Conservation (phyloP, 176 grass and related monocot species). For the Cymbopogon citratus region DNA sequence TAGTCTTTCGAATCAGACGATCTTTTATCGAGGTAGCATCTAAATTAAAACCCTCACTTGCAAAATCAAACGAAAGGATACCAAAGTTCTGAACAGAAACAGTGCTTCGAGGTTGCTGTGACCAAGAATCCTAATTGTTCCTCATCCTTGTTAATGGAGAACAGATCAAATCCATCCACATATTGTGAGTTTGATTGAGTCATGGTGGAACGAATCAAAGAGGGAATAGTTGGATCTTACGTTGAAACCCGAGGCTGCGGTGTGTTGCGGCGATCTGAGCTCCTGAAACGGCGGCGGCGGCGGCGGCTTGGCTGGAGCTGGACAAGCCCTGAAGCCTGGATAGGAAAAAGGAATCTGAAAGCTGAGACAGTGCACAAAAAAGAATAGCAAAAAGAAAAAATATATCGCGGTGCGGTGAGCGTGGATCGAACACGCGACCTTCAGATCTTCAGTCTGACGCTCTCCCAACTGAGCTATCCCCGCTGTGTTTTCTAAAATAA, state of each 20-base stretch:
- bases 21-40: neutral
- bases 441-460: conserved; percentile 99
- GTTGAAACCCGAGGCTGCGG: too few species aligned
- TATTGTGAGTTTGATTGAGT: too few species aligned
- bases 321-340: neutral
- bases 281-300: neutral
- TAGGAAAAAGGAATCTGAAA: neutral
- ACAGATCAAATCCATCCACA: neutral
- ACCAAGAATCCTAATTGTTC: neutral
- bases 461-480: conserved; percentile 99
- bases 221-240: too few species aligned
- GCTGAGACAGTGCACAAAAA: neutral
- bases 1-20: neutral
- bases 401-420: conserved; percentile 61
- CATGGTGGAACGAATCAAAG: too few species aligned
- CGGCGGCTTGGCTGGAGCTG: neutral
- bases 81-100: neutral
- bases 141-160: neutral
- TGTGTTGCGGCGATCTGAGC: neutral
- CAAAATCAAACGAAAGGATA: neutral
- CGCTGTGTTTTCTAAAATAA: neutral
- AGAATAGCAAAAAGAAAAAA: too few species aligned
- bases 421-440: conserved; percentile 96
- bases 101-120: neutral
- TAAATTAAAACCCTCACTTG: neutral